Percentiles rank a stretch among this genome's conserved stretches.
phyloP scores from a whole-genome alignment of 495 filamentous ascomycete species.

The Baudoinia panamericana region DNA sequence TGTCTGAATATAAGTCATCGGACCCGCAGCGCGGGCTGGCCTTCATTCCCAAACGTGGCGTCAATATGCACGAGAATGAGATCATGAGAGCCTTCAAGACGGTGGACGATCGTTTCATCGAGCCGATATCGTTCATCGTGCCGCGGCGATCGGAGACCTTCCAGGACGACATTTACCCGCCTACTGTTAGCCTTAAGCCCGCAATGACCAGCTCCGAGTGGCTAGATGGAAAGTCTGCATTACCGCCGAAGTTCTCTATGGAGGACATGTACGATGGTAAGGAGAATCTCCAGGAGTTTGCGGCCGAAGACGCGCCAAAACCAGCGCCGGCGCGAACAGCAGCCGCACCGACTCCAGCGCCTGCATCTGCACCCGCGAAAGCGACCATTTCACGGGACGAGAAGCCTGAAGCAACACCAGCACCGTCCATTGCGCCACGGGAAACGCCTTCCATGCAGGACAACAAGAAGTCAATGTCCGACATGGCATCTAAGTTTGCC shows the following conservation, averaged over 20 bases:
- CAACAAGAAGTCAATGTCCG: constrained; percentile 71
- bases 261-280: constrained; percentile 80
- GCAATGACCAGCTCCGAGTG: constrained; percentile 71
- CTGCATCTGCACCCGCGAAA: constrained; percentile 40
- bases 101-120: constrained; percentile 83
- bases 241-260: constrained; percentile 84
- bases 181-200: constrained; percentile 60
- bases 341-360: constrained; percentile 34
- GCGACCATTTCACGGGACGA: constrained; percentile 26
- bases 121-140: constrained; percentile 94
- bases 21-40: constrained; percentile 92
- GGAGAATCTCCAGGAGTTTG: constrained; percentile 59
- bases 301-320: constrained; percentile 53
- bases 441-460: constrained; percentile 50
- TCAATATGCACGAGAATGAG: constrained; percentile 93
- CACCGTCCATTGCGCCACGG: constrained; percentile 31
- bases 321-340: constrained; percentile 26
- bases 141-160: constrained; percentile 91
- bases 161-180: constrained; percentile 93
- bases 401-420: constrained; percentile 35
- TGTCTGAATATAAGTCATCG: constrained; percentile 87
- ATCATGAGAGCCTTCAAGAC: constrained; percentile 94
- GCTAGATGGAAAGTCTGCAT: constrained; percentile 67
- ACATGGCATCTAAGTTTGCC: constrained; percentile 70
- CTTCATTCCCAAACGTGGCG: constrained; percentile 86